phyloP scores from a whole-genome alignment of 2,329 filamentous ascomycete species.

The Colletotrichum sp. region DNA sequence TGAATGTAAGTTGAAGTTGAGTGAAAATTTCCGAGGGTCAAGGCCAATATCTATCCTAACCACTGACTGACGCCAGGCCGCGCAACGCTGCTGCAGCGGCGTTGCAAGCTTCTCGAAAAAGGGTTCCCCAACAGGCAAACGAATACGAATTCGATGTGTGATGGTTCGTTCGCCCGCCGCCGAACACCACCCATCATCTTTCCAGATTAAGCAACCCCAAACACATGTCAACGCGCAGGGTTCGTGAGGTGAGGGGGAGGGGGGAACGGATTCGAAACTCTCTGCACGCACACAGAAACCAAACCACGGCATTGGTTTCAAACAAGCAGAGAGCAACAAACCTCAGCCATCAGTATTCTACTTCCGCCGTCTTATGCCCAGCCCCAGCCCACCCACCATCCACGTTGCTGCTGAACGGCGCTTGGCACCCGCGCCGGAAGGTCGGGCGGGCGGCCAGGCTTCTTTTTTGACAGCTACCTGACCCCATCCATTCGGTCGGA shows the following conservation, averaged over 20 bases:
- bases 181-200: neutral
- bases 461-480: neutral
- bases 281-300: neutral
- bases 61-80: neutral
- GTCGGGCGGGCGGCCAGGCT: neutral
- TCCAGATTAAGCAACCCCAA: neutral
- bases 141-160: constrained; percentile 12
- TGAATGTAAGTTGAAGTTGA: neutral
- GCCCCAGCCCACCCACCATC: no score
- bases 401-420: neutral
- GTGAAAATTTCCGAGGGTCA: neutral
- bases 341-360: neutral
- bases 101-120: neutral
- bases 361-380: neutral
- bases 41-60: neutral
- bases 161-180: neutral
- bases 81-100: neutral
- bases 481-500: neutral
- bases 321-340: neutral
- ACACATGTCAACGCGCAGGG: neutral
- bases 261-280: neutral
- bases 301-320: neutral
- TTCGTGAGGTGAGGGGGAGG: no score
- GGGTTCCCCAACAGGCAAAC: neutral
- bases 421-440: neutral